Evolutionary conservation across 2,329 filamentous ascomycete genomes (phyloP), one percentile per base, ranked within the genome.

Genomic region (Phialophora tarda): DNA sequence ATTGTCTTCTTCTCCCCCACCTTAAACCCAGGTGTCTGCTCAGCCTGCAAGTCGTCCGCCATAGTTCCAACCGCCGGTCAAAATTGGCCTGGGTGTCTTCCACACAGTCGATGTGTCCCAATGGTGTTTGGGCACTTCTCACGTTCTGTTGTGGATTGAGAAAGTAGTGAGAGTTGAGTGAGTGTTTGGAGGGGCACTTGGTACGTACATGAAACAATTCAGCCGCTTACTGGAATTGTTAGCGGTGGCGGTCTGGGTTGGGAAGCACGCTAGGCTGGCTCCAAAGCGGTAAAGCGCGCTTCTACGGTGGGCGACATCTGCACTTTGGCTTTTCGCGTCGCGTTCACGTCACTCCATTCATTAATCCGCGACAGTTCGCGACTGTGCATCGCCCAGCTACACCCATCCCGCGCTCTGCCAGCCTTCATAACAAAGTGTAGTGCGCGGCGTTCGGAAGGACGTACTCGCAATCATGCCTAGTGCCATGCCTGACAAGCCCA

Each of bases 1-100:
- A 99, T 86, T 74, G 92, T 96, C 87, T 98, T 97, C 89, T 97
- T 97, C 87, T 97, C 92, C 73, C 92, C 93, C 77, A 97, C 91
- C 88, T 96, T 97, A 89, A 97, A 98, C 78, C 94, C 94, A 82
- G 93, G 89, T 72, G 93, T 97, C 82, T 90, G 86, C 83, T 95
- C 91, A 71, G 92, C 90, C 80, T 91, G 84, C 73, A 94, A 88
- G 76, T 98, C 94, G 69, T 97, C 92, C 73, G 88, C 84, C 89
- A 92, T 92, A 34, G 26, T 60, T 48, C 32, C 28, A 24, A 23
- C 21, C 6, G 23, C 17, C 12, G 24, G 41, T 34, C 41, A 30
- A 14, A 17, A n/a, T 44, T 44, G 17, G 17, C 17, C 17, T 44
- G 17, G 17, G 17, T 44, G 17, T 44, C 38, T n/a, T n/a, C 38